Base-by-base conservation (phyloP, 805 yeast species). In the Metschnikowia lochheadii region DNA sequence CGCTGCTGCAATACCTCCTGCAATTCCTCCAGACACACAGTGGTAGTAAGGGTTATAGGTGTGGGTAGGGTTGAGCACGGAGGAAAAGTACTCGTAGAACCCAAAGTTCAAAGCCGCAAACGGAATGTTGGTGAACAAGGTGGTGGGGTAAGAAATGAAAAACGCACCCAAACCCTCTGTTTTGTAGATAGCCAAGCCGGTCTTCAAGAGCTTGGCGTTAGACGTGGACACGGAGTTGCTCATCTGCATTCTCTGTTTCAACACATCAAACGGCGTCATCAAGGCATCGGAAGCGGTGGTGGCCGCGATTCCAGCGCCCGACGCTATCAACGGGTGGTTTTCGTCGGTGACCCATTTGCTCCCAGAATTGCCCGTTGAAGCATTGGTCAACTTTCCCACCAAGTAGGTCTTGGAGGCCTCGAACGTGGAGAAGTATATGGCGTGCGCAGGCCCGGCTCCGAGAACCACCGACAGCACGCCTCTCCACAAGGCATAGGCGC, bases 391-490 rank as follows among this genome's bases (percentile, higher is more conserved):
- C 41, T 66, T 65, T 59, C 75, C 78, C 40, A 74, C 78, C 45
- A 86, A 68, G 11, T 76, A 64, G 6, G 85, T 81, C 63, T 87
- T 86, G 44, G 90, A 78, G 46, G 83, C 77, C 69, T 92, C 99
- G 68, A 90, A 94, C 3, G 94, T 95, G n/a, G 91, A 84, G 66
- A 90, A 92, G 69, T 94, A 92, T 6, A 94, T 86, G 3, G 98
- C 98, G 71, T 92, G 99, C 3, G 98, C 97, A 2, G 99, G 99
- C 6, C 99, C 99, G n/a, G 99, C 97, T 36, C 99, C 99, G 54
- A 92, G 64, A 2, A 90, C 84, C 52, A 94, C 96, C 1, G 96
- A 87, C 21, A 89, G 84, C 15, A 92, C 88, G 49, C 99, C 99
- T 63, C 96, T 78, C 96, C 97, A 92, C 29, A 94, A 77, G 0